These are phyloP conservation scores for Metschnikowia kofuensis DNA, from an alignment of 805 yeast species.

Conservation along the genomic window DNA sequence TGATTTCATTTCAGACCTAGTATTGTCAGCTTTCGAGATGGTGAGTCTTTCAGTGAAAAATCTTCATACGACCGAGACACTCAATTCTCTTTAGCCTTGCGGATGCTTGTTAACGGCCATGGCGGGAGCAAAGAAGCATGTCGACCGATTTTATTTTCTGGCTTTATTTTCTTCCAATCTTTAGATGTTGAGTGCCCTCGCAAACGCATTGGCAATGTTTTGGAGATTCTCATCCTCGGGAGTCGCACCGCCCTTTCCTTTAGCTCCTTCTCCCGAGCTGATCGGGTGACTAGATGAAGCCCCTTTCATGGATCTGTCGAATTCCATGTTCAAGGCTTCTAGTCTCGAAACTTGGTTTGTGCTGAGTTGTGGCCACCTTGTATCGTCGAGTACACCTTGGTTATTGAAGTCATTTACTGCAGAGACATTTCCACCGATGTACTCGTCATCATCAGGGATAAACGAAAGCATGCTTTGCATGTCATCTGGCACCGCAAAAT, in stretches of 20 bases:
- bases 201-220: constrained; percentile 17
- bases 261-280: background rate
- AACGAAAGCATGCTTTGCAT: constrained; percentile 18
- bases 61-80: no score
- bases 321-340: constrained; percentile 3
- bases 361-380: constrained; percentile 17
- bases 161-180: no score
- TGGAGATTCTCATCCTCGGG: constrained; percentile 6
- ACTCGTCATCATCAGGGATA: constrained; percentile 11
- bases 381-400: constrained; percentile 9
- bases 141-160: no score
- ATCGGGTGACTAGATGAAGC: background rate
- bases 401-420: background rate
- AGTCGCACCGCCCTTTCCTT: background rate
- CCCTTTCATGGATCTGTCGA: background rate
- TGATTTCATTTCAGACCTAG: no score
- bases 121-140: no score
- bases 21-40: no score
- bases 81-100: no score
- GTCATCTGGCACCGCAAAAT: constrained; percentile 10
- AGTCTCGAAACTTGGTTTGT: constrained; percentile 15
- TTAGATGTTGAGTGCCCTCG: constrained; percentile 17
- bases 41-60: no score
- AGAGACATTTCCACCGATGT: background rate
- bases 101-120: no score